Percentiles rank a stretch among this genome's conserved stretches.
Evolutionary conservation across 192 early-diverging fungal genomes (phyloP).

Genomic region (Phycomyces nitens): DNA sequence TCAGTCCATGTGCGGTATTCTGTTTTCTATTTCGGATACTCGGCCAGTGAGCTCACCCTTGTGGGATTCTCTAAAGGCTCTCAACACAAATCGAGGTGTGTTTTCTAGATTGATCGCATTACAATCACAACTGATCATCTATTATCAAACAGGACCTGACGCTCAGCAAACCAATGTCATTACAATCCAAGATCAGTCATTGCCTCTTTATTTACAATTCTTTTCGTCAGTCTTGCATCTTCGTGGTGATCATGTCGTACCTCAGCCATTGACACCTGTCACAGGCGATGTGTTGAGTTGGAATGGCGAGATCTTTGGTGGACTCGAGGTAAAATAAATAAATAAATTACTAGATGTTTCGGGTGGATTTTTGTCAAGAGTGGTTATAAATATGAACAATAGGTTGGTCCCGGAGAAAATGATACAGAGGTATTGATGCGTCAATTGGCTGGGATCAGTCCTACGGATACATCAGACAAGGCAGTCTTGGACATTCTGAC

Average conservation of each 20-base stretch:
- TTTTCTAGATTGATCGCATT: neutral
- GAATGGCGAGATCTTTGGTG: constrained; percentile 93
- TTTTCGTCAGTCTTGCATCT: constrained; percentile 67
- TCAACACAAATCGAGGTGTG: constrained; percentile 52
- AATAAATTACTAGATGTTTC: neutral
- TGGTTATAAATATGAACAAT: neutral
- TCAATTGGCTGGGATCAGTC: constrained; percentile 40
- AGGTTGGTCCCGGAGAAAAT: constrained; percentile 42
- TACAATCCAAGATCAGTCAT: neutral
- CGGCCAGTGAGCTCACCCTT: constrained; percentile 6
- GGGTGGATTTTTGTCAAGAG: constrained; percentile 1
- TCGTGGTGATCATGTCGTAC: constrained; percentile 51
- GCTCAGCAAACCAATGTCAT: constrained; percentile 34
- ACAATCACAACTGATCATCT: neutral
- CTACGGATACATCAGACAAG: constrained; percentile 16
- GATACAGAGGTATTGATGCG: constrained; percentile 50
- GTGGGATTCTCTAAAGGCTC: constrained; percentile 40
- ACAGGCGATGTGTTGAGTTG: constrained; percentile 60
- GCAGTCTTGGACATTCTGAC: constrained; percentile 44
- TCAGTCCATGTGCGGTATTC: constrained; percentile 52
- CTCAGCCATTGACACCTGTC: constrained; percentile 52
- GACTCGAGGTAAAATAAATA: constrained; percentile 48
- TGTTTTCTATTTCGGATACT: constrained; percentile 38
- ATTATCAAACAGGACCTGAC: constrained; percentile 44
- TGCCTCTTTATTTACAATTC: constrained; percentile 30